These are phyloP conservation scores for Suillus tomentosus DNA, from an alignment of 768 basidiomycete species.

Conservation along the genomic window DNA sequence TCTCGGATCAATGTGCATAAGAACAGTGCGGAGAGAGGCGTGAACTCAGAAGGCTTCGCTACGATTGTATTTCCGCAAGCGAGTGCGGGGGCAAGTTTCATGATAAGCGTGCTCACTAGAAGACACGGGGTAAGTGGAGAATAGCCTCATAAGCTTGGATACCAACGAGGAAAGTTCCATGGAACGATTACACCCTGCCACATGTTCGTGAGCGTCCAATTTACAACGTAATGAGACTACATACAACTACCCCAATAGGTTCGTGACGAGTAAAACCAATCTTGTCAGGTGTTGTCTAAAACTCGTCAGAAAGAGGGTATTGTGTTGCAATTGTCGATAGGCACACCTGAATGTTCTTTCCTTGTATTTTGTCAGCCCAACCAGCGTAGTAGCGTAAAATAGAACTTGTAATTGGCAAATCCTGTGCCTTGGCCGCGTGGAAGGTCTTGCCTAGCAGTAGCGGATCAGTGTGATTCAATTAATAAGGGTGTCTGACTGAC, in stretches of 20 bases:
- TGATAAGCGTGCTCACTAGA: slow-evolving; percentile 59
- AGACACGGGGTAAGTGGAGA: neutral
- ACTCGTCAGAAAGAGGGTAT: neutral
- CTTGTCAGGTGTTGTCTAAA: slow-evolving; percentile 40
- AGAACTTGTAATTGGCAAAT: slow-evolving; percentile 49
- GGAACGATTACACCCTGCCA: slow-evolving; percentile 55
- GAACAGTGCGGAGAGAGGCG: slow-evolving; percentile 64
- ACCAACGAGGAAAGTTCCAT: slow-evolving; percentile 60
- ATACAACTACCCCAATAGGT: slow-evolving; percentile 53
- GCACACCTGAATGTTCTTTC: slow-evolving; percentile 65
- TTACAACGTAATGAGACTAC: slow-evolving; percentile 61
- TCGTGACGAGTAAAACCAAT: slow-evolving; percentile 57
- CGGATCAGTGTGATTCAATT: slow-evolving; percentile 3
- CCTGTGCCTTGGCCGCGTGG: slow-evolving; percentile 45
- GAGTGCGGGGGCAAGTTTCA: slow-evolving; percentile 78
- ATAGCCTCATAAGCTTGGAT: neutral
- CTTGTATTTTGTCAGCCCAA: slow-evolving; percentile 85
- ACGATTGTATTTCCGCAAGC: slow-evolving; percentile 79
- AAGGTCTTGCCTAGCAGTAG: slow-evolving; percentile 54
- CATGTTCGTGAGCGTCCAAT: slow-evolving; percentile 26
- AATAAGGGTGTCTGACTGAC: slow-evolving; percentile 38
- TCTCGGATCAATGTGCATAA: slow-evolving; percentile 54
- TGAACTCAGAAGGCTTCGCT: slow-evolving; percentile 82
- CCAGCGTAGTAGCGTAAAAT: slow-evolving; percentile 82
- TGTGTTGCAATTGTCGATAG: neutral